Evolutionary conservation across 2,329 filamentous ascomycete species (phyloP), one percentile per base, ranked within the genome.

Genomic region (Claviceps digitariae): DNA sequence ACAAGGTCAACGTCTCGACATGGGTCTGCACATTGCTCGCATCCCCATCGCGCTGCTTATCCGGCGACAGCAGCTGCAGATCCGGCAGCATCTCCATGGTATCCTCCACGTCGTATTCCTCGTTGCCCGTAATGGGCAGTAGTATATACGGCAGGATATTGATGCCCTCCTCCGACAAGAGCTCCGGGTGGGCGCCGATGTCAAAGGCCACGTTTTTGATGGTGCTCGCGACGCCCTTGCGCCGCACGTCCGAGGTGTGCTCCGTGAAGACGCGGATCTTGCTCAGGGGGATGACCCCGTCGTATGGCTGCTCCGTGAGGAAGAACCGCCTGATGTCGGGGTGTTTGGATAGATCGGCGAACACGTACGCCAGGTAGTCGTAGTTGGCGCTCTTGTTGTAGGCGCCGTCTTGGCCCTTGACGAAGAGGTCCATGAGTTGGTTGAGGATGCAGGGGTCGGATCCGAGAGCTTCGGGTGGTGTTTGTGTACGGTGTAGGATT

Each of bases 211-310:
- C 82, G 64, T 98, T 98, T 69, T 97, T 97, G 66, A 98, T 89
- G 10, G 89, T 93, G 56, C 84, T 90, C 8, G 91, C 91, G n/a
- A 96, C 90, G n/a, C 93, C 93, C 62, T 89, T 88, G 52, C 93
- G 78, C 54, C 93, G 81, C 52, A 96, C 82, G 29, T 85, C 78
- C 2, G 87, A 94, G 61, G 79, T 76, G 71, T 96, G 89, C 67
- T 95, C 89, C 1, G 93, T 97, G 67, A 97, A 97, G 55, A 97
- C 91, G 56, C 86, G 86, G 57, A 98, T 75, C 73, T 97, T 97
- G 49, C 86, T 88, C 48, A 97, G 75, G 2, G 93, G 93, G n/a
- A 96, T 82, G 15, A 95, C 81, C 1, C 73, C 75, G 65, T 95
- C 90, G 67, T 94, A 91, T 1, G 79, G 71, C 65, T 94, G 86